Evolutionary conservation across 2,329 filamentous ascomycete species (phyloP), one percentile per base, ranked within the genome.

Genomic region (Aspergillus carbonarius): DNA sequence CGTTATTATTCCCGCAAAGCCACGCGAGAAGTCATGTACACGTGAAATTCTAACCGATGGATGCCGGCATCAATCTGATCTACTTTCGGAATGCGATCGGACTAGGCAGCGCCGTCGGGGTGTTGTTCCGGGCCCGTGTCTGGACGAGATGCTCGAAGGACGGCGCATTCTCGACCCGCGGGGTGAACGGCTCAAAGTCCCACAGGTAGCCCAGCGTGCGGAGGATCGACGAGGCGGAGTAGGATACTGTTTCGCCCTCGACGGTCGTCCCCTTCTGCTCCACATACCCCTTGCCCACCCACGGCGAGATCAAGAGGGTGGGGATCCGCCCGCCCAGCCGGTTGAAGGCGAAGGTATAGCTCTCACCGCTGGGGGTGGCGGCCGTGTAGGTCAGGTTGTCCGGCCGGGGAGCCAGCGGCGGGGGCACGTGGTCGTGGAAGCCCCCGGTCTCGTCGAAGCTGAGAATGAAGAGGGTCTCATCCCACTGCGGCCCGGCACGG

Each of bases 371-470:
- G 1, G 69, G 66, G 2, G 70, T 67, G 2, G 57, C 65, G 30
- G 68, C 64, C 6, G 74, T 79, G 55, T 73, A 74, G 6, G 68
- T 72, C 15, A 73, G 56, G 57, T 72, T 60, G 50, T 77, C 75
- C 0, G 72, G 73, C 5, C 68, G 66, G 4, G 62, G 58, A 17
- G 72, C 74, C n/a, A 70, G 64, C 6, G 72, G 72, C 1, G 74
- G 70, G 7, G 66, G 65, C 15, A 76, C 72, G 61, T 76, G 74
- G 66, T 76, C 74, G 54, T 72, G 69, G 67, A 76, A 76, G 15
- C 74, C 74, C 25, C 73, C 72, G 12, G 66, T 74, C 66, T 76
- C 73, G 50, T 75, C 74, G 50, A 75, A 76, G 32, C 72, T 76
- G 7, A 76, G 62, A 57, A 76, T 66, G 58, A 73, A 70, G 30